These are phyloP conservation scores for Yamadazyma jaroonii DNA, from an alignment of 1,139 yeast species.

Conservation along the genomic window DNA sequence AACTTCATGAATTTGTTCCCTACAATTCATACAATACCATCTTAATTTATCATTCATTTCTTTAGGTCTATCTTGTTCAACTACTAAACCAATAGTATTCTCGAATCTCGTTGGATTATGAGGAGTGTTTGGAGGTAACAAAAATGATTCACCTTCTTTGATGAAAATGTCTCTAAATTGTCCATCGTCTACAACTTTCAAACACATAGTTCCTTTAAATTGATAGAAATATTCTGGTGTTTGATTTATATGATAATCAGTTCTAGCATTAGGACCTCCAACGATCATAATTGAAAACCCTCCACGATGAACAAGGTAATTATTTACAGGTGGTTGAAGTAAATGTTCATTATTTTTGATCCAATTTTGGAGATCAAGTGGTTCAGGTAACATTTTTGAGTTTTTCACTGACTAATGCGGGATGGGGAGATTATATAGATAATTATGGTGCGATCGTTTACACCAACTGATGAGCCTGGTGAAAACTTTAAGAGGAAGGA, in stretches of 20 bases:
- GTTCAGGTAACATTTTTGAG: constrained; percentile 50
- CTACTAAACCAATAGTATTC: constrained; percentile 84
- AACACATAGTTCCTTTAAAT: constrained; percentile 80
- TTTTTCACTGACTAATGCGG: neutral
- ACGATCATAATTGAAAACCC: constrained; percentile 94
- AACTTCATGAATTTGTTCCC: constrained; percentile 60
- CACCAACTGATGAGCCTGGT: no score
- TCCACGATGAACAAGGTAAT: constrained; percentile 84
- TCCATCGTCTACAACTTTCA: constrained; percentile 79
- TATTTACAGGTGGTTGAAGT: constrained; percentile 89
- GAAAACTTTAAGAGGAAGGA: no score
- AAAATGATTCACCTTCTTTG: constrained; percentile 81
- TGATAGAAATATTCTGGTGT: constrained; percentile 94
- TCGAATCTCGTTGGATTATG: constrained; percentile 89
- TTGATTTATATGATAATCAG: constrained; percentile 90
- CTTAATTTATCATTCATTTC: constrained; percentile 67
- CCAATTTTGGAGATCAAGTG: constrained; percentile 81
- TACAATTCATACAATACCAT: constrained; percentile 83
- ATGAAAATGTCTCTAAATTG: constrained; percentile 72
- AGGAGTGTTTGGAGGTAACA: constrained; percentile 81
- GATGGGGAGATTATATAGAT: no score
- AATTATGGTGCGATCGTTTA: no score
- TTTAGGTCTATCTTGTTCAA: constrained; percentile 88
- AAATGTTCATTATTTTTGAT: constrained; percentile 70
- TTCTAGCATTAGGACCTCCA: constrained; percentile 93